A percentile compares a stretch with the other conserved stretches of the same genome.
phyloP scores from a whole-genome alignment of 2,329 filamentous ascomycete genomes.

The Scedosporium apiospermum region DNA sequence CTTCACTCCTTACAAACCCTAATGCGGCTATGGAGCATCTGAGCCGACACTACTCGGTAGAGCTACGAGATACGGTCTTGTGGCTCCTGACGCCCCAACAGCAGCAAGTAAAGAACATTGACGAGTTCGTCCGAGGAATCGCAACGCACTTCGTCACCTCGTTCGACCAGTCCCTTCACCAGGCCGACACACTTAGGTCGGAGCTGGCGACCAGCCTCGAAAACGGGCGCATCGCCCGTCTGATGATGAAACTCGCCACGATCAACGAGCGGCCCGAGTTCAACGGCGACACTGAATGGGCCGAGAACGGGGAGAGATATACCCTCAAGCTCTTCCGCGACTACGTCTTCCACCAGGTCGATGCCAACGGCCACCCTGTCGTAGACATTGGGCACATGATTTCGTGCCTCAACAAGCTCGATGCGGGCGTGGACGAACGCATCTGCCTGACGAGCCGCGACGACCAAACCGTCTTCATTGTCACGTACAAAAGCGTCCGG shows the following conservation, averaged over 20 bases:
- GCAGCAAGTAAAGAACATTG: constrained; percentile 58
- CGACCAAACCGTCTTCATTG: constrained; percentile 78
- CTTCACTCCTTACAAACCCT: constrained; percentile 46
- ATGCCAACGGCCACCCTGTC: constrained; percentile 71
- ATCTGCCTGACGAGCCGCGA: constrained; percentile 81
- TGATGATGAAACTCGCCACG: constrained; percentile 72
- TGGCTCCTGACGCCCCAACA: constrained; percentile 69
- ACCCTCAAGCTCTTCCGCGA: constrained; percentile 92
- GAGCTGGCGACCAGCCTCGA: constrained; percentile 75
- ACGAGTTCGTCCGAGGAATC: constrained; percentile 70
- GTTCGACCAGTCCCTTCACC: constrained; percentile 71
- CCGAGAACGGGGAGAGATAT: constrained; percentile 86
- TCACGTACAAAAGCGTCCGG: constrained; percentile 84
- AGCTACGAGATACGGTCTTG: constrained; percentile 67
- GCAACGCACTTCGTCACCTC: constrained; percentile 65
- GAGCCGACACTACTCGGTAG: constrained; percentile 63
- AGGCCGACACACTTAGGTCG: constrained; percentile 63
- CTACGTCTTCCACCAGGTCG: constrained; percentile 94
- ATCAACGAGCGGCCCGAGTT: constrained; percentile 87
- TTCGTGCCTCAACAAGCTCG: constrained; percentile 80
- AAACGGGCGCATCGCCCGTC: constrained; percentile 74
- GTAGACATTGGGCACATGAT: constrained; percentile 84
- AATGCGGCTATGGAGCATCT: constrained; percentile 68
- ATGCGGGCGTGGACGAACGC: constrained; percentile 80
- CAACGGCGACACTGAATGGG: constrained; percentile 70